Evolutionary conservation across 495 filamentous ascomycete genomes (phyloP), one percentile per base, ranked within the genome.

Genomic region (Stereocaulon alpinum): DNA sequence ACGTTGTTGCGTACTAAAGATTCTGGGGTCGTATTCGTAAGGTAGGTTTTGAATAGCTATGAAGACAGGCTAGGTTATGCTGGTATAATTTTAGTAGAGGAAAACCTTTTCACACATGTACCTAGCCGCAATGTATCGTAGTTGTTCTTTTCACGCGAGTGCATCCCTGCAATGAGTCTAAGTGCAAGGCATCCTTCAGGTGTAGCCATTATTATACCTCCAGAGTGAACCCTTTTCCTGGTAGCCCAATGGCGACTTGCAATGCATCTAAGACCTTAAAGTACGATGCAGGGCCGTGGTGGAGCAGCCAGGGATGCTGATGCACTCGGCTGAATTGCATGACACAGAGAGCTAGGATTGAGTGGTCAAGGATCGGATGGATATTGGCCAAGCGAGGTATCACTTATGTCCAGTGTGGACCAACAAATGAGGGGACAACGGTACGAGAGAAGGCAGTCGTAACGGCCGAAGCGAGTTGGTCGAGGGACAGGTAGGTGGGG

Each of bases 1-100:
- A 24, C 11, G 53, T 60, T 11, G 42, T 60, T 22, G 58, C 58
- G 10, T 49, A 51, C 18, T 51, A 58, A 44, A n/a, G 24, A 3
- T 24, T 24, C 24, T 24, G 3, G 3, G 24, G 1, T 24, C 3
- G 3, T 3, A 24, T 1, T 24, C 24, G 24, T 24, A 24, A 24
- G 24, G 1, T 24, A 24, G 1, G 3, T 24, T 24, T 3, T 24
- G 24, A 24, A 24, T 1, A 24, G 24, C 24, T 24, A 24, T 24
- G 24, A 3, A 24, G 24, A 24, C 1, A 24, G 24, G 24, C 24
- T 24, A 3, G 24, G 24, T 24, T 24, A 24, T 24, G 24, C 24
- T 24, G 3, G 24, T 24, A 24, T 3, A 24, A 24, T 1, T 24
- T 24, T 24, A 24, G 24, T 24, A 24, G 24, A 24, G 3, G 24